A percentile compares a stretch with the other conserved stretches of the same genome.
These are phyloP conservation scores for Colletotrichum tropicicola DNA, from an alignment of 2,329 filamentous ascomycete species.

Conservation along the genomic window DNA sequence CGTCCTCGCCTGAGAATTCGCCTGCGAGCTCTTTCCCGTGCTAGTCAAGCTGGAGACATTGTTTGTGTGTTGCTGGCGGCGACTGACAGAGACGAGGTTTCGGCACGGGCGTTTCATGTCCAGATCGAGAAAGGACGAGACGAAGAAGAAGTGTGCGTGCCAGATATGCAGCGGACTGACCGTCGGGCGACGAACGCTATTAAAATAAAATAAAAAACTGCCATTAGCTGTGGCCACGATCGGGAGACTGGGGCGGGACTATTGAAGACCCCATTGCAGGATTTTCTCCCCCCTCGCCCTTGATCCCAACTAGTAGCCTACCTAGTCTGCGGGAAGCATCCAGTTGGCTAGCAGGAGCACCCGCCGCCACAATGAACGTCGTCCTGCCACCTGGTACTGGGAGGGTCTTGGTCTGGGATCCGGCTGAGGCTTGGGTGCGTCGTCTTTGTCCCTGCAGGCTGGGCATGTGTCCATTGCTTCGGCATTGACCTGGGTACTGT, in stretches of 20 bases:
- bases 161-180: background rate
- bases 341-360: constrained; percentile 17
- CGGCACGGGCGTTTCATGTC: constrained; percentile 27
- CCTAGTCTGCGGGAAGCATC: constrained; percentile 1
- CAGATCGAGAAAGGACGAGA: constrained; percentile 12
- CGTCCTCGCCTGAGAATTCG: background rate
- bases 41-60: constrained; percentile 1
- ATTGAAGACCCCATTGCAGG: background rate
- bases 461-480: background rate
- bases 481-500: constrained; percentile 1
- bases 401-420: background rate
- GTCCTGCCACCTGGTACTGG: background rate
- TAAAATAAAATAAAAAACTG: too few relatives aligned
- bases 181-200: constrained; percentile 1
- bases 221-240: constrained; percentile 5
- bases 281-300: background rate
- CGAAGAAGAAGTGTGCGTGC: background rate
- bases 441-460: background rate
- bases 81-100: constrained; percentile 23
- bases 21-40: background rate
- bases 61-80: background rate
- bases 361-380: background rate
- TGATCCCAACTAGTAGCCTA: constrained; percentile 27
- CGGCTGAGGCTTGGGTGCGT: background rate
- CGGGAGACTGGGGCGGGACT: constrained; percentile 3